Conservation (phyloP, 768 basidiomycete species). For the Amanita jacksonii region DNA sequence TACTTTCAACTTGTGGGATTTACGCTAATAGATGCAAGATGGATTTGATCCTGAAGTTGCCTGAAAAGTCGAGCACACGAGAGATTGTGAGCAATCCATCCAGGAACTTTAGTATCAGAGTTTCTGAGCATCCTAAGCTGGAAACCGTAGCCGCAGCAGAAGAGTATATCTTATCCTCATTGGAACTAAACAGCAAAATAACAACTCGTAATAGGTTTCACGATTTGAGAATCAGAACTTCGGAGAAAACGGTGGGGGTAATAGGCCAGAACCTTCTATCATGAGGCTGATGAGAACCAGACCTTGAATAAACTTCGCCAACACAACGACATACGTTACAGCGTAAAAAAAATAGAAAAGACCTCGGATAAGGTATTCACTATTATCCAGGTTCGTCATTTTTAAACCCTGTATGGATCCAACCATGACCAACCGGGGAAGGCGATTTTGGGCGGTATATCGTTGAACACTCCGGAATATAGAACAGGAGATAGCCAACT, state of each 20-base stretch:
- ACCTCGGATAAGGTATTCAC: slow-evolving; percentile 73
- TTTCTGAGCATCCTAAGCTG: slow-evolving; percentile 30
- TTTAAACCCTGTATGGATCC: background rate
- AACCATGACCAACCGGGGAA: slow-evolving; percentile 20
- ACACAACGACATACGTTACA: slow-evolving; percentile 75
- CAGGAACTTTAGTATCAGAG: background rate
- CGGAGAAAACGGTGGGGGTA: slow-evolving; percentile 60
- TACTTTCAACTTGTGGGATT: background rate
- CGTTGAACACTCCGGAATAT: slow-evolving; percentile 59
- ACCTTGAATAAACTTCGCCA: slow-evolving; percentile 57
- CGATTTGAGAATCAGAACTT: slow-evolving; percentile 58
- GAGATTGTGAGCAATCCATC: slow-evolving; percentile 48
- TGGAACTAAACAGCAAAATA: background rate
- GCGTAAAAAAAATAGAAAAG: slow-evolving; percentile 59
- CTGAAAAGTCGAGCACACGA: slow-evolving; percentile 42
- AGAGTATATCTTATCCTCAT: slow-evolving; percentile 37
- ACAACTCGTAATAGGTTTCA: slow-evolving; percentile 37
- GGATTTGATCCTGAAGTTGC: slow-evolving; percentile 51
- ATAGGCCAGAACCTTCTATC: background rate
- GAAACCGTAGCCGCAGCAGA: slow-evolving; percentile 56
- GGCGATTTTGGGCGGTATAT: slow-evolving; percentile 67
- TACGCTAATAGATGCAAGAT: slow-evolving; percentile 37
- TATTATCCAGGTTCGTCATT: slow-evolving; percentile 57
- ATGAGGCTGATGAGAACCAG: slow-evolving; percentile 17
- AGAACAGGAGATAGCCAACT: slow-evolving; percentile 65